A percentile compares a stretch with the other conserved stretches of the same genome.
These are phyloP conservation scores for Aspergillus cavernicola DNA, from an alignment of 495 filamentous ascomycete species.

Conservation along the genomic window DNA sequence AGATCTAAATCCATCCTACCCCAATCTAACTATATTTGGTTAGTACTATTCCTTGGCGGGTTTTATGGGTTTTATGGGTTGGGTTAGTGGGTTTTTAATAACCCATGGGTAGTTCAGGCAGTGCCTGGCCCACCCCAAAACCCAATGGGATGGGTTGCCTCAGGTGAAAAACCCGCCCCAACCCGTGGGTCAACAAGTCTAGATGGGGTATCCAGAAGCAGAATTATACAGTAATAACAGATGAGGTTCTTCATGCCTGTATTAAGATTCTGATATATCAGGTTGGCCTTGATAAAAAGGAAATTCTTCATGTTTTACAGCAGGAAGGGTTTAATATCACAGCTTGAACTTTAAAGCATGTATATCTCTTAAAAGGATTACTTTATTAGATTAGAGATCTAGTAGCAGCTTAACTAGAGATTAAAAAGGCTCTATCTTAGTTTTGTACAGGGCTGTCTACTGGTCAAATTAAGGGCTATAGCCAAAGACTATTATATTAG, in stretches of 20 bases:
- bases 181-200: too few species aligned
- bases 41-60: too few species aligned
- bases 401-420: background rate
- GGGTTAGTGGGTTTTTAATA: too few species aligned
- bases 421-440: background rate
- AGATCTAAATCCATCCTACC: too few species aligned
- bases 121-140: too few species aligned
- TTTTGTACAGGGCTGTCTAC: background rate
- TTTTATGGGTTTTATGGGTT: too few species aligned
- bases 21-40: too few species aligned
- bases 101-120: too few species aligned
- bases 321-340: background rate
- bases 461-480: conserved; percentile 15
- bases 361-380: background rate
- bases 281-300: background rate
- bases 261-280: background rate
- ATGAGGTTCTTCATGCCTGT: background rate
- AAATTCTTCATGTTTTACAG: background rate
- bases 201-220: background rate
- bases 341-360: background rate
- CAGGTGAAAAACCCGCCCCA: too few species aligned
- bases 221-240: background rate
- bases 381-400: background rate
- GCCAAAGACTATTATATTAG: conserved; percentile 12
- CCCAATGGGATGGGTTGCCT: too few species aligned